phyloP scores from a whole-genome alignment of 2,329 filamentous ascomycete genomes.

The Drechslerella dactyloides region DNA sequence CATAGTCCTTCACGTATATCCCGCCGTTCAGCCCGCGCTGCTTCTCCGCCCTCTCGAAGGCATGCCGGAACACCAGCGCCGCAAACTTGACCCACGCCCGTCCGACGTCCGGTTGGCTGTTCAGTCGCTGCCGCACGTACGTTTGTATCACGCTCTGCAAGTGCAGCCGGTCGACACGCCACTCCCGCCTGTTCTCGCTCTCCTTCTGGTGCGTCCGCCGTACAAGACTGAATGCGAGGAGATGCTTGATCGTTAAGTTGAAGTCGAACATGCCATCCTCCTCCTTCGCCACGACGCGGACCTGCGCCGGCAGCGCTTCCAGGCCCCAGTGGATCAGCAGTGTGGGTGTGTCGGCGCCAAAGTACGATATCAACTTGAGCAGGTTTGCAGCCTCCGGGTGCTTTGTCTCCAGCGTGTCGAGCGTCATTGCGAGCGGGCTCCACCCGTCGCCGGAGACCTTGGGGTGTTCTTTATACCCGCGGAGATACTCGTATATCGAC shows the following conservation, averaged over 20 bases:
- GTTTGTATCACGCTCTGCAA: constrained; percentile 54
- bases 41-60: constrained; percentile 44
- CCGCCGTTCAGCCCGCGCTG: constrained; percentile 27
- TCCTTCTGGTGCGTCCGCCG: constrained; percentile 51
- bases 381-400: constrained; percentile 68
- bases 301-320: constrained; percentile 38
- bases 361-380: constrained; percentile 70
- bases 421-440: constrained; percentile 62
- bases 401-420: constrained; percentile 59
- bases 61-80: constrained; percentile 39
- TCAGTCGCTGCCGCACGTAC: constrained; percentile 33
- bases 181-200: constrained; percentile 50
- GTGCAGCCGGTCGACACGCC: constrained; percentile 54
- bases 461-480: constrained; percentile 66
- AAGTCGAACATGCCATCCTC: constrained; percentile 52
- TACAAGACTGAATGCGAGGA: constrained; percentile 54
- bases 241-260: constrained; percentile 54
- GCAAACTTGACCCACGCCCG: constrained; percentile 47
- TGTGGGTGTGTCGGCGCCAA: constrained; percentile 70
- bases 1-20: constrained; percentile 44
- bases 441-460: constrained; percentile 60
- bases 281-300: constrained; percentile 52
- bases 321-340: constrained; percentile 64
- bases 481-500: constrained; percentile 62
- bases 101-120: constrained; percentile 28